These are phyloP conservation scores for Leccinellum luteum DNA, from an alignment of 768 basidiomycete species.

Conservation along the genomic window DNA sequence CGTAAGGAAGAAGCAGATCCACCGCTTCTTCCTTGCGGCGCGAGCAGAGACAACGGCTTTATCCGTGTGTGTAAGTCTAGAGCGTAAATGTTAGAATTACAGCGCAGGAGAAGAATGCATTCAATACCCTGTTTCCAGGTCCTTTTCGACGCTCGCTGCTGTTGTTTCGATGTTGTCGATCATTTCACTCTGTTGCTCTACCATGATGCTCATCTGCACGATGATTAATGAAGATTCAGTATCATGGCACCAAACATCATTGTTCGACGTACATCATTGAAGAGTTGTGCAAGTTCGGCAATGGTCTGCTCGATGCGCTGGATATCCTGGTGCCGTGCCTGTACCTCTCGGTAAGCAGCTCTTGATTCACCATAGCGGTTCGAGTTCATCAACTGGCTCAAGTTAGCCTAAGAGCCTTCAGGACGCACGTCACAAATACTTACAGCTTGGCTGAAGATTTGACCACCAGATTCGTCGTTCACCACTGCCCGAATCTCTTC, in stretches of 20 bases:
- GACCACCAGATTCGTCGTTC: slow-evolving; percentile 74
- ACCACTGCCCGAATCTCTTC: slow-evolving; percentile 88
- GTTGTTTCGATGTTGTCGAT: slow-evolving; percentile 80
- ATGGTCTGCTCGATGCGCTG: slow-evolving; percentile 93
- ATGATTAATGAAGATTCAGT: slow-evolving; percentile 5
- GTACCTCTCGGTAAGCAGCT: slow-evolving; percentile 94
- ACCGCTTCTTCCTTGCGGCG: slow-evolving; percentile 90
- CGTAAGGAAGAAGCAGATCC: slow-evolving; percentile 88
- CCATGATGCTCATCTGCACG: slow-evolving; percentile 84
- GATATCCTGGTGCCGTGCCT: slow-evolving; percentile 94
- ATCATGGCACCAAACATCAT: background rate
- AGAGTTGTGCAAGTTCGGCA: slow-evolving; percentile 89
- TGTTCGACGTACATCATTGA: slow-evolving; percentile 74
- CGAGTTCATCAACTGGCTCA: slow-evolving; percentile 75
- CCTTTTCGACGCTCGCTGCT: slow-evolving; percentile 72
- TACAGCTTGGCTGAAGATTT: slow-evolving; percentile 90
- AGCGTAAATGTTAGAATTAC: slow-evolving; percentile 1
- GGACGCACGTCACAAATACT: slow-evolving; percentile 9
- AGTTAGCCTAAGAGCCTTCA: background rate
- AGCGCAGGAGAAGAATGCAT: background rate
- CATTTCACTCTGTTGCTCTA: slow-evolving; percentile 91
- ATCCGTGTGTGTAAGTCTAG: slow-evolving; percentile 76
- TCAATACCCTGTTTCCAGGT: slow-evolving; percentile 80
- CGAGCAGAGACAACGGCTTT: slow-evolving; percentile 86
- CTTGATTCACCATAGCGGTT: slow-evolving; percentile 89